Base-by-base conservation (phyloP, 495 filamentous ascomycete species). In the Penicillium diatomitis region DNA sequence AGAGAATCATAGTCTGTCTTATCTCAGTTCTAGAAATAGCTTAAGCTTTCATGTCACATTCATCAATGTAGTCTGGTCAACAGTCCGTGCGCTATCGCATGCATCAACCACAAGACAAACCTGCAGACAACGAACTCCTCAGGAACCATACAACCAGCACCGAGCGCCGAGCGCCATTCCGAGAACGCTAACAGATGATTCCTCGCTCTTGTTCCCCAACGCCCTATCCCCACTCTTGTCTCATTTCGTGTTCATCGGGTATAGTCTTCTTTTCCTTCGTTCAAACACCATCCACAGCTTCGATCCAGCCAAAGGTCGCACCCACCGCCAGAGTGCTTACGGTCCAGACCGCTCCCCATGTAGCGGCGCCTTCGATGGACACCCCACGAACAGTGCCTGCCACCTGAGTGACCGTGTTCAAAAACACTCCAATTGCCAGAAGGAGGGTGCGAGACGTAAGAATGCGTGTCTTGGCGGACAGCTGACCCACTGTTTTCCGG, bases 261-360 rank as follows among this genome's bases (percentile, higher is more conserved):
- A 20, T 20, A 20, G 20, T 20, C 20, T 20, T 20, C 20, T 20
- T 20, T 33, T n/a, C 9, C 30, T 4, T 2, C 41, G n/a, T 40
- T 60, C 37, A 70, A 57, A 70, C 64, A 28, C 66, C 69, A 52
- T 75, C 69, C 32, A 78, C 74, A 38, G 71, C 69, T 33, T 74
- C 76, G 49, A 85, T 65, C 82, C 81, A 78, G 60, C 73, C 66
- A 69, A 85, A 79, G 41, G 66, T 72, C 9, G 73, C 54, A 1
- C 85, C 84, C 4, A 80, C 78, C 34, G 80, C 55, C 48, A 76
- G 52, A 0, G 77, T 75, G 1, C 84, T 83, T 9, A 76, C 48
- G 38, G 77, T 78, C 87, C 87, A 95, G 9, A 90, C 68, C 8
- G 68, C 68, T 3, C 85, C 81, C 73, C 85, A 95, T 0, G 75